Percentiles rank a stretch among this genome's conserved stretches.
Evolutionary conservation across 805 yeast genomes (phyloP).

Genomic region (Yarrowia sp.): DNA sequence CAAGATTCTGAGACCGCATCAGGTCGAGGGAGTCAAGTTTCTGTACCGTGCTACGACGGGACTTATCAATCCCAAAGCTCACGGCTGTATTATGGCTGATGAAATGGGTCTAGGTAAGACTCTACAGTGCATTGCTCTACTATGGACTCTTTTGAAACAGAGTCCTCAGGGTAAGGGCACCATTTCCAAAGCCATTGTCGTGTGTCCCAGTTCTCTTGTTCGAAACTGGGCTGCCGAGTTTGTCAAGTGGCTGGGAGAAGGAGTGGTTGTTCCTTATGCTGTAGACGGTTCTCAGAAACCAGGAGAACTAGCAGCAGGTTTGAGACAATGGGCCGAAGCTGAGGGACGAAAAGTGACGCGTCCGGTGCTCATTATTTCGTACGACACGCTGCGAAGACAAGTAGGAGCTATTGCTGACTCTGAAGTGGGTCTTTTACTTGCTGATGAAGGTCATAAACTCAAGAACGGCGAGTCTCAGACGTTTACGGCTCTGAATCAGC

Average conservation of each 20-base stretch:
- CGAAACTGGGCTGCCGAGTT: slow-evolving; percentile 97
- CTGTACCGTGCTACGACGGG: slow-evolving; percentile 90
- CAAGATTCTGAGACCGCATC: slow-evolving; percentile 89
- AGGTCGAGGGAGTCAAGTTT: slow-evolving; percentile 91
- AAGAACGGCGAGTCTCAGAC: slow-evolving; percentile 91
- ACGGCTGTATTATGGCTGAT: slow-evolving; percentile 98
- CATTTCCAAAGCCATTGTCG: slow-evolving; percentile 85
- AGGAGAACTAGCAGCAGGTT: slow-evolving; percentile 61
- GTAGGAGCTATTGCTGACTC: slow-evolving; percentile 69
- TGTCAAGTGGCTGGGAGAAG: slow-evolving; percentile 91
- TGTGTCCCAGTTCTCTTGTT: slow-evolving; percentile 91
- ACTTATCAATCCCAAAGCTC: slow-evolving; percentile 56
- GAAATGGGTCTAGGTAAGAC: slow-evolving; percentile 96
- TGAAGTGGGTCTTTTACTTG: slow-evolving; percentile 80
- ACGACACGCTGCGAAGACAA: slow-evolving; percentile 87
- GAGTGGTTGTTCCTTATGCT: slow-evolving; percentile 82
- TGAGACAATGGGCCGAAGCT: slow-evolving; percentile 83
- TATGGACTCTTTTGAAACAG: slow-evolving; percentile 90
- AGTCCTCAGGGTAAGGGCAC: slow-evolving; percentile 82
- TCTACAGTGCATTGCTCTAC: slow-evolving; percentile 76
- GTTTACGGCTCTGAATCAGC: slow-evolving; percentile 77
- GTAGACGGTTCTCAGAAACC: slow-evolving; percentile 79
- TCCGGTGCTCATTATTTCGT: slow-evolving; percentile 90
- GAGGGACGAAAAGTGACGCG: slow-evolving; percentile 83
- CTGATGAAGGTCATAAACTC: slow-evolving; percentile 81